Evolutionary conservation across 768 basidiomycete species (phyloP), one percentile per base, ranked within the genome.

Genomic region (Termitomyces sp.): DNA sequence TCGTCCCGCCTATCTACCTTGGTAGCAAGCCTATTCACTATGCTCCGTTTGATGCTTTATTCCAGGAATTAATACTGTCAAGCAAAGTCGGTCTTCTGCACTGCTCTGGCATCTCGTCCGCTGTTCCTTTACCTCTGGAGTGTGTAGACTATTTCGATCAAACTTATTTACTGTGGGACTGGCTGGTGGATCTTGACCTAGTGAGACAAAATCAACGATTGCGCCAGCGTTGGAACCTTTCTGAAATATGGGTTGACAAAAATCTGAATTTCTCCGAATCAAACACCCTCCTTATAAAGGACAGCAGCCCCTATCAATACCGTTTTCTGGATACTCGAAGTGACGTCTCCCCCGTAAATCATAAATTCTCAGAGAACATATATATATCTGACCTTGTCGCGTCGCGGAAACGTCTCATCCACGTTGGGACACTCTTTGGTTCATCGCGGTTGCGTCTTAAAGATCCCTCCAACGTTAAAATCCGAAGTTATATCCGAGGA

Each of bases 401-500:
- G 30, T 67, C 72, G 22, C 63, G 65, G 4, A 73, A 82, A 57
- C 81, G 77, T 9, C 78, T 92, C 28, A 65, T 94, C 16, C 83
- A 87, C 56, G 65, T 93, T 14, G 91, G 91, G 9, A 85, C 86
- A 0, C 77, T 92, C 1, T 92, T 92, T 70, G 90, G 89, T 5
- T 86, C 88, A 1, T 84, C 84, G 2, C 80, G 92, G 9, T 72
- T 92, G 2, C 77, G 79, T 24, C 74, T 90, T 0, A 75, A 71
- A 22, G 64, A 73, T 30, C 62, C 65, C 9, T 64, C 64, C 14
- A 78, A 83, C 61, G 65, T 73, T 50, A 68, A 65, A 14, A 64
- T 83, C 28, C 82, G 84, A 2, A 66, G 72, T 6, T 63, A 69
- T 18, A 73, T 87, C 51, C 80, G 88, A 16, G 69, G 72, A 56